These are phyloP conservation scores for Herpetospermum pedunculosum DNA, from an alignment of 306 rosid genomes.

Conservation along the genomic window DNA sequence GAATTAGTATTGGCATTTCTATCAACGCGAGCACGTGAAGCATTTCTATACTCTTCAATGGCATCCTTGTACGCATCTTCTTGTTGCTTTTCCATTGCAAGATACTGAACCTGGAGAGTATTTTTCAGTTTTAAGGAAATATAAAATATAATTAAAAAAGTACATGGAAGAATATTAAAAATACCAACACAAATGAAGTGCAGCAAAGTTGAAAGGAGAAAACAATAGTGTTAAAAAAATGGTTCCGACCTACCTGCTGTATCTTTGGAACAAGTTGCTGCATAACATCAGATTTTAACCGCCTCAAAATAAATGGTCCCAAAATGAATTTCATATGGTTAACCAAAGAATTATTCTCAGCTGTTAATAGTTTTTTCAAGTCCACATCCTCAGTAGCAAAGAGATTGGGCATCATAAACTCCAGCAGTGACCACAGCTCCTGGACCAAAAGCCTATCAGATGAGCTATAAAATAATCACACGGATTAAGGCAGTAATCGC, in stretches of 20 bases:
- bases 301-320: slow-evolving; percentile 91
- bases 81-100: slow-evolving; percentile 73
- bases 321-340: slow-evolving; percentile 85
- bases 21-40: slow-evolving; percentile 60
- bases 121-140: slow-evolving; percentile 11
- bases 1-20: slow-evolving; percentile 36
- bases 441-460: slow-evolving; percentile 28
- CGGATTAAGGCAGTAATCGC: neutral
- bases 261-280: slow-evolving; percentile 94
- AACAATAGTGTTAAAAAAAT: neutral
- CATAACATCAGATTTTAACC: slow-evolving; percentile 96
- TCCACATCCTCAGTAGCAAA: slow-evolving; percentile 81
- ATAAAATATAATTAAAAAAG: neutral
- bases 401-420: slow-evolving; percentile 96
- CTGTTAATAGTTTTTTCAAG: slow-evolving; percentile 68
- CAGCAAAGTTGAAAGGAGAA: slow-evolving; percentile 10
- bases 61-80: slow-evolving; percentile 75
- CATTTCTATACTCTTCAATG: slow-evolving; percentile 76
- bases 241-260: slow-evolving; percentile 40
- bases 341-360: slow-evolving; percentile 71
- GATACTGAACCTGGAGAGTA: slow-evolving; percentile 67
- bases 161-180: neutral
- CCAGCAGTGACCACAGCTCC: slow-evolving; percentile 95
- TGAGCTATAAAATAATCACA: slow-evolving; percentile 9
- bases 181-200: neutral